These are phyloP conservation scores for Nemania sp. DNA, from an alignment of 2,329 filamentous ascomycete species.

Conservation along the genomic window DNA sequence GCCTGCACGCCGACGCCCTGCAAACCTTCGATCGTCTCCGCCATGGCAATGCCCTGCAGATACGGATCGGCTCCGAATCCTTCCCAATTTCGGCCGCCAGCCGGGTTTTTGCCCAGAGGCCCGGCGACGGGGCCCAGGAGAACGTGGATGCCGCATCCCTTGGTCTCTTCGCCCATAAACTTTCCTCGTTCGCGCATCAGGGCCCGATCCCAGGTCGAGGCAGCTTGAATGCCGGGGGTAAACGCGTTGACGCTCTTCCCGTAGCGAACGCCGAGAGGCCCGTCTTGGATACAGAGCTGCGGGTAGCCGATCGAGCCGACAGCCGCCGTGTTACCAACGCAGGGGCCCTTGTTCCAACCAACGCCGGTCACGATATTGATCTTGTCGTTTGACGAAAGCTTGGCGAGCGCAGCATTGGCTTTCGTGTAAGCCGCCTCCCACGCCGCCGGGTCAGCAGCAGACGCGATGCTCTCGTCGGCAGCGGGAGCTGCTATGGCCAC, in stretches of 20 bases:
- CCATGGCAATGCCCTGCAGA: constrained; percentile 71
- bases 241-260: constrained; percentile 79
- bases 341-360: constrained; percentile 79
- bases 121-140: constrained; percentile 81
- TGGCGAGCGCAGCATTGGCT: constrained; percentile 73
- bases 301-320: constrained; percentile 73
- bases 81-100: constrained; percentile 85
- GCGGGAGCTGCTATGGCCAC: constrained; percentile 32
- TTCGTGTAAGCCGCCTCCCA: constrained; percentile 79
- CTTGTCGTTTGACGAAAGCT: constrained; percentile 81
- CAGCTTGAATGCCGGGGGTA: constrained; percentile 82
- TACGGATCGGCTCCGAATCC: constrained; percentile 85
- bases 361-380: constrained; percentile 82
- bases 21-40: constrained; percentile 70
- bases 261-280: constrained; percentile 80
- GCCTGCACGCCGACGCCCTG: constrained; percentile 65
- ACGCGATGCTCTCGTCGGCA: constrained; percentile 3
- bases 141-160: constrained; percentile 77
- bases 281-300: constrained; percentile 82
- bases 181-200: constrained; percentile 78
- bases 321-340: constrained; percentile 72
- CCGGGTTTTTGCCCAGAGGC: constrained; percentile 77
- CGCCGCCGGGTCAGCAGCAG: constrained; percentile 38
- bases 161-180: constrained; percentile 77
- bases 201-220: constrained; percentile 81